phyloP scores from a whole-genome alignment of 2,329 filamentous ascomycete species.

The Cladobotryum mycophilum region DNA sequence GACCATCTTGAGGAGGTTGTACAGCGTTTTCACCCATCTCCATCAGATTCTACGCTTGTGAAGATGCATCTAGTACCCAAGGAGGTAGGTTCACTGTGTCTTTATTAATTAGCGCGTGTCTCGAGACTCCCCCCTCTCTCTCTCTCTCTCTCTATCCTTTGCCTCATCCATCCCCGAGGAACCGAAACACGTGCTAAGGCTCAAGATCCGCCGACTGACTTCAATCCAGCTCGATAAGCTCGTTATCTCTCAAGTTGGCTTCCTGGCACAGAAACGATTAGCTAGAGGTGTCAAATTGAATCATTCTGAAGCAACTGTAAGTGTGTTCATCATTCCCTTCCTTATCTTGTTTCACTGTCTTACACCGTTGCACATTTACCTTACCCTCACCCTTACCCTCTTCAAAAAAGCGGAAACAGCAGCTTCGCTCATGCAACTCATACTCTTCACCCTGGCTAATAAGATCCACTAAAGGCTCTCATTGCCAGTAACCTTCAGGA shows the following conservation, averaged over 20 bases:
- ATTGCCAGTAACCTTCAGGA: slow-evolving; percentile 90
- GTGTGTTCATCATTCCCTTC: slow-evolving; percentile 9
- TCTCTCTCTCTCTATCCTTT: background rate
- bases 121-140: no score
- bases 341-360: background rate
- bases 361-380: background rate
- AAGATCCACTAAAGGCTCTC: slow-evolving; percentile 48
- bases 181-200: background rate
- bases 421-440: no score
- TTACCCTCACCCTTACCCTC: background rate
- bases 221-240: slow-evolving; percentile 81
- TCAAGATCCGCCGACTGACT: background rate
- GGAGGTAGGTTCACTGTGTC: slow-evolving; percentile 33
- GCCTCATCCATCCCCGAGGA: background rate
- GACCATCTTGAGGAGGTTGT: no score
- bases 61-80: slow-evolving; percentile 43
- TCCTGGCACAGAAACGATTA: slow-evolving; percentile 79
- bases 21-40: no score
- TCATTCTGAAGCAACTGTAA: slow-evolving; percentile 78
- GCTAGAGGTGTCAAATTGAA: slow-evolving; percentile 85
- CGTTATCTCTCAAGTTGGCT: slow-evolving; percentile 80
- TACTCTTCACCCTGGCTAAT: background rate
- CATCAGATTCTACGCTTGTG: background rate
- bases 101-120: background rate
- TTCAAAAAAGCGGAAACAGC: background rate